Base-by-base conservation (phyloP, 345 rosid genomes). In the Eucalyptus sp. region DNA sequence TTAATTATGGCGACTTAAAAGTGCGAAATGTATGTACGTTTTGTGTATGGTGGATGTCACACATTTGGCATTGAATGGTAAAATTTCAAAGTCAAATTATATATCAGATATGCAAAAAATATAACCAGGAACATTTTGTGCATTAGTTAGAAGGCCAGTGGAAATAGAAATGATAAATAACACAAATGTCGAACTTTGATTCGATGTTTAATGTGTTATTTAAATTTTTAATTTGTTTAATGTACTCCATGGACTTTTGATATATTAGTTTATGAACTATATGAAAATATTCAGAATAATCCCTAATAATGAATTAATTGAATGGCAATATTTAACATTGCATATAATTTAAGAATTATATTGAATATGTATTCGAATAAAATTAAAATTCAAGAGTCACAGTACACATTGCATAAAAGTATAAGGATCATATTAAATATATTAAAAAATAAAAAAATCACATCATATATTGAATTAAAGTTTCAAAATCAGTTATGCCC, bases 181-280 rank as follows among this genome's bases (percentile, higher is more conserved):
- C 1, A 13, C 2, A 62, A 29, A 27, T 27, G 4, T 13, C 0
- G n/a, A 62, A 27, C 4, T 62, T 27, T 6, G 8, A 12, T 4
- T 60, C 0, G 8, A 60, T 27, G 4, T 60, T 6, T 12, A 62
- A 62, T 27, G 2, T 62, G 15, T 13, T 27, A 10, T 10, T 6
- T 6, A 60, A 27, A 25, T 0, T 27, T 62, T 62, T 62, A 6
- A 29, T 62, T 12, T 27, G 3, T 27, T 62, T 0, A 6, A 29
- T 1, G 2, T 56, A 1, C 1, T 22, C 1, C 3, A 1, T 10
- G 6, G 0, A 56, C 29, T 56, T 56, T 56, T 56, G 29, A 1
- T 24, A 10, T 4, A 56, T 56, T 24, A 2, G 0, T 56, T 24
- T 9, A 24, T 56, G 29, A 2, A 56, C 0, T 56, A 24, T 4